These are phyloP conservation scores for Truncatella angustata DNA, from an alignment of 2,329 filamentous ascomycete genomes.

Conservation along the genomic window DNA sequence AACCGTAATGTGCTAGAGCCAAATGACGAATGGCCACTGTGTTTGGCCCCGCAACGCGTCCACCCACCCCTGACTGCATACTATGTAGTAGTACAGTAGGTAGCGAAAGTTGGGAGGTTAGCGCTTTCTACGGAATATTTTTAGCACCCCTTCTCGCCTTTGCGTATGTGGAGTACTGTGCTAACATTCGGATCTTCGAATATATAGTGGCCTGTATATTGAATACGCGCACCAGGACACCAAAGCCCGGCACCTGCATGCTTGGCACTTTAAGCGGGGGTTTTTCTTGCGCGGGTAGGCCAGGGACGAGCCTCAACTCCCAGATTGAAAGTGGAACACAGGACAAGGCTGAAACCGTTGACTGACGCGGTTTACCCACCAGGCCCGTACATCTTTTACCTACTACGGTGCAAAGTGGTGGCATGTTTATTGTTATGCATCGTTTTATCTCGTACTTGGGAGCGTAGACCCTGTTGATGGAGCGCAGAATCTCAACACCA, in stretches of 20 bases:
- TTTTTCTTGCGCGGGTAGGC: background rate
- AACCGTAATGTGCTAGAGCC: background rate
- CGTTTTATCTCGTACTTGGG: background rate
- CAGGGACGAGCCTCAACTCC: background rate
- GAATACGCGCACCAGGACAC: background rate
- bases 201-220: background rate
- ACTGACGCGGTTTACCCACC: background rate
- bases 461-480: background rate
- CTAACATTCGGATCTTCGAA: background rate
- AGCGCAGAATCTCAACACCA: background rate
- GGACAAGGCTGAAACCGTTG: background rate
- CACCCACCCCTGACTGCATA: too few relatives aligned
- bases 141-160: background rate
- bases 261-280: background rate
- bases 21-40: background rate
- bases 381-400: background rate
- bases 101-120: too few relatives aligned
- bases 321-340: constrained; percentile 3
- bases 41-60: background rate
- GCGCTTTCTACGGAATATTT: too few relatives aligned
- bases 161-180: background rate
- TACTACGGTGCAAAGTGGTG: background rate
- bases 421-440: background rate
- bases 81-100: too few relatives aligned
- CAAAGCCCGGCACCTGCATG: background rate